Base-by-base conservation (phyloP, 306 rosid genomes). In the Corylus avellana region DNA sequence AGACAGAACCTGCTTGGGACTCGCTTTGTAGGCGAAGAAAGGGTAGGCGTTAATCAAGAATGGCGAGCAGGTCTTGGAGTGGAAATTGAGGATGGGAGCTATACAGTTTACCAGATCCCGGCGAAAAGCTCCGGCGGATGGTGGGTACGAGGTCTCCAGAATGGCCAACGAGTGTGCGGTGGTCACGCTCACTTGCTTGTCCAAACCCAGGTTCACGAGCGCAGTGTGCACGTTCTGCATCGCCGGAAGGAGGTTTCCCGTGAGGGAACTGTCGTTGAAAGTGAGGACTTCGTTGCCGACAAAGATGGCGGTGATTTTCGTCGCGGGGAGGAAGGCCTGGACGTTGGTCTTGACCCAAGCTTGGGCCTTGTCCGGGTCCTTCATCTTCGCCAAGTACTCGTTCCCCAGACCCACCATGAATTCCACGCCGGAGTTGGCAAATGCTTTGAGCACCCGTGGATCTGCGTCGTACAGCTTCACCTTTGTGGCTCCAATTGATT, bases 381-480 rank as follows among this genome's bases (percentile, higher is more conserved):
- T 92, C 88, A 93, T 83, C 81, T 82, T 96, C 0, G 88, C 13
- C 3, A 96, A 80, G 70, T 80, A 93, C 49, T 93, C 99, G 42
- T 96, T 96, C 0, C 96, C 96, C 0, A 96, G 85, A 2, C 99
- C 93, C 1, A 96, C 93, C 74, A 88, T 90, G 86, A 96, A 62
- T 82, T 96, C 97, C 7, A 96, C 89, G 58, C 87, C 91, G 0
- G 94, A 84, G 86, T 88, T 87, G 2, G 96, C 96, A 66, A 96
- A 96, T 7, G 99, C 97, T 3, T 81, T 59, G 14, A 96, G 89
- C 11, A 96, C 99, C 1, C 83, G 77, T 0, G 96, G 91, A 78
- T 93, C 93, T 18, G 98, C 93, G 83, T 96, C 98, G 89, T 96
- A 96, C 3, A 96, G 97, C 81, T 96, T 96, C 63, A 96, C 88